Percentiles rank a stretch among this genome's conserved stretches.
Conservation (phyloP, 495 filamentous ascomycete genomes). For the Penicillium robsamsonii region DNA sequence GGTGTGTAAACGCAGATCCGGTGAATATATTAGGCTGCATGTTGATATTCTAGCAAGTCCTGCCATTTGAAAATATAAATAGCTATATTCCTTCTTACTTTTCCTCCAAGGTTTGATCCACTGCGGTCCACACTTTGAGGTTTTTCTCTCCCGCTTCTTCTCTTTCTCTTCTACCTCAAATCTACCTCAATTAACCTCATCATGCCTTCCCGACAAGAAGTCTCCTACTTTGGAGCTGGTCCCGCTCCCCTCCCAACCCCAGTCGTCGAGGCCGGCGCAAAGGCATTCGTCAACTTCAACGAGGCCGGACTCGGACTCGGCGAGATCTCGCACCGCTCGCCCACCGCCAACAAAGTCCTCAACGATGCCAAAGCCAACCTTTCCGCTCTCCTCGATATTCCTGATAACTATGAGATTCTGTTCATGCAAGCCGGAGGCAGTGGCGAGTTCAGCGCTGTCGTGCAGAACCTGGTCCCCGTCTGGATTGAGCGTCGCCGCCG, state of each 20-base stretch:
- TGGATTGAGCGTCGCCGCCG: constrained; percentile 69
- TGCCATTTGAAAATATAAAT: background rate
- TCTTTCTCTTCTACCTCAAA: constrained; percentile 6
- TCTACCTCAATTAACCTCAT: constrained; percentile 3
- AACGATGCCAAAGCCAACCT: constrained; percentile 63
- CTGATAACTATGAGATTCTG: constrained; percentile 71
- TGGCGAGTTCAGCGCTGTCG: constrained; percentile 76
- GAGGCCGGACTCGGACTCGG: constrained; percentile 68
- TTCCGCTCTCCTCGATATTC: constrained; percentile 68
- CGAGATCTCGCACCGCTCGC: constrained; percentile 88
- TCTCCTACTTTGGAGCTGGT: constrained; percentile 82
- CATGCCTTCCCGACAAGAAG: constrained; percentile 51
- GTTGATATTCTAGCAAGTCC: background rate
- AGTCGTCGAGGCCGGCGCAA: constrained; percentile 70
- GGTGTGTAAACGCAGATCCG: background rate
- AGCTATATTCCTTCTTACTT: background rate
- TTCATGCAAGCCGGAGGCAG: constrained; percentile 83
- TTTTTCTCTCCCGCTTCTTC: constrained; percentile 19
- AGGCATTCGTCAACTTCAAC: constrained; percentile 79
- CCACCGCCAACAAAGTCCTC: constrained; percentile 67
- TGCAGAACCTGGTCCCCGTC: constrained; percentile 75
- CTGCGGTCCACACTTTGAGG: constrained; percentile 23
- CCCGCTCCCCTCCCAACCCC: constrained; percentile 77
- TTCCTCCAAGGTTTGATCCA: constrained; percentile 22
- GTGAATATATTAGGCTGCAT: constrained; percentile 1